Evolutionary conservation across 306 rosid genomes (phyloP).

Genomic region (Mimosa bimucronata): DNA sequence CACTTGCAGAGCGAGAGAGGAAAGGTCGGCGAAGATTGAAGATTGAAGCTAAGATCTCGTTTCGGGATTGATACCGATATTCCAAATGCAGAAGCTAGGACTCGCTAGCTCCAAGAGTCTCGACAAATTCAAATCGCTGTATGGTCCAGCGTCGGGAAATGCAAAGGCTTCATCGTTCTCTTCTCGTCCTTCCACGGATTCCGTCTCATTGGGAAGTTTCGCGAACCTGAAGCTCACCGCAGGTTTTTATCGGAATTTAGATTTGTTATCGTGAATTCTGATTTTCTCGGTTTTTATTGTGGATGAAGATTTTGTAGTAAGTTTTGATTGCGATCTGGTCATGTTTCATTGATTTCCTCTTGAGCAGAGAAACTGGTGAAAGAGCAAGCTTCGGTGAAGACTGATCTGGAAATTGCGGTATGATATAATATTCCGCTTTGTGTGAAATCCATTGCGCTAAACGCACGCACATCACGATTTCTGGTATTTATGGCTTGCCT

Average conservation of each 20-base stretch:
- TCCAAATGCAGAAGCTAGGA: slow-evolving; percentile 61
- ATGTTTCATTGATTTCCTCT: slow-evolving; percentile 34
- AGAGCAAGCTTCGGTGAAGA: slow-evolving; percentile 87
- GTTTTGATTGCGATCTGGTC: slow-evolving; percentile 30
- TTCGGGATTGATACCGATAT: slow-evolving; percentile 25
- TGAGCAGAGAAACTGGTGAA: slow-evolving; percentile 79
- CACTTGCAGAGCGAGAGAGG: slow-evolving; percentile 30
- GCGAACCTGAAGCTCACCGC: slow-evolving; percentile 86
- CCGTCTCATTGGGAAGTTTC: slow-evolving; percentile 69
- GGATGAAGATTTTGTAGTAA: slow-evolving; percentile 16
- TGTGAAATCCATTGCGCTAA: slow-evolving; percentile 11
- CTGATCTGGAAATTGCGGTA: slow-evolving; percentile 92
- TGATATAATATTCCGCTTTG: slow-evolving; percentile 32
- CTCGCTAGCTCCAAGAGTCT: slow-evolving; percentile 71
- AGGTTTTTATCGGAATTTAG: slow-evolving; percentile 51
- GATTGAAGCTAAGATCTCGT: slow-evolving; percentile 41
- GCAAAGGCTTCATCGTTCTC: slow-evolving; percentile 60
- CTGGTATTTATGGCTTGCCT: slow-evolving; percentile 21
- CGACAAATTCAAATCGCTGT: slow-evolving; percentile 79
- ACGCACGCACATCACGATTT: slow-evolving; percentile 12
- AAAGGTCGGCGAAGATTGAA: neutral
- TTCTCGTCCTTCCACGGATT: slow-evolving; percentile 55
- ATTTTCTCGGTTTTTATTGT: slow-evolving; percentile 10
- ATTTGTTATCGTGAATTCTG: slow-evolving; percentile 15
- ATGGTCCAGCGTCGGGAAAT: slow-evolving; percentile 56